These are phyloP conservation scores for Dothideomycetes sp. DNA, from an alignment of 2,329 filamentous ascomycete species.

Conservation along the genomic window DNA sequence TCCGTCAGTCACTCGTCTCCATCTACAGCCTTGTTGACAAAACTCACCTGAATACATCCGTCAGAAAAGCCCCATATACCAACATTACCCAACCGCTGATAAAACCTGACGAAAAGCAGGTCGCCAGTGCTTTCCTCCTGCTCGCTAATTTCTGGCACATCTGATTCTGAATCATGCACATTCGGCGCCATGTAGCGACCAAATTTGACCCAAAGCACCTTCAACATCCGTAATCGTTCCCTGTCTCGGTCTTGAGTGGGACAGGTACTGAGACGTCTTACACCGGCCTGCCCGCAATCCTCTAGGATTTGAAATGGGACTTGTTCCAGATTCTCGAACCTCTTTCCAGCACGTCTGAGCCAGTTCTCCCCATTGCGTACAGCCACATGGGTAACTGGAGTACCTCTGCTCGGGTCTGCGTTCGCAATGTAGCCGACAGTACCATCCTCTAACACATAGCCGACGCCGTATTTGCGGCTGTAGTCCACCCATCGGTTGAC, in stretches of 20 bases:
- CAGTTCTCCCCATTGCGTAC: slow-evolving; percentile 62
- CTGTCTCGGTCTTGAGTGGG: slow-evolving; percentile 17
- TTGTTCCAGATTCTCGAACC: slow-evolving; percentile 46
- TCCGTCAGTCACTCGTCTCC: slow-evolving; percentile 1
- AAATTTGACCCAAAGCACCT: slow-evolving; percentile 55
- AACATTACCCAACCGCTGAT: slow-evolving; percentile 70
- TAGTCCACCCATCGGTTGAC: slow-evolving; percentile 78
- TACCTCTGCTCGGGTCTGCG: slow-evolving; percentile 26
- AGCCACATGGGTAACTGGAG: slow-evolving; percentile 61
- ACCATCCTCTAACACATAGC: slow-evolving; percentile 73
- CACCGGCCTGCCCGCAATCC: slow-evolving; percentile 53
- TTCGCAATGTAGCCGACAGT: slow-evolving; percentile 58
- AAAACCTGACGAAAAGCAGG: slow-evolving; percentile 57
- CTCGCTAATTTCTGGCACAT: slow-evolving; percentile 17
- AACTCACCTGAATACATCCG: slow-evolving; percentile 60
- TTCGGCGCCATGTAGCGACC: slow-evolving; percentile 55
- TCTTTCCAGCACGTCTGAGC: slow-evolving; percentile 38
- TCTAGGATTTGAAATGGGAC: slow-evolving; percentile 60
- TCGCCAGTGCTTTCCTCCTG: slow-evolving; percentile 2
- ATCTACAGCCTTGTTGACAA: background rate
- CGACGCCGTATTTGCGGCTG: slow-evolving; percentile 74
- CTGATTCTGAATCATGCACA: slow-evolving; percentile 34
- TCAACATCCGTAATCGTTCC: slow-evolving; percentile 45
- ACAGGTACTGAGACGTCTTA: slow-evolving; percentile 26
- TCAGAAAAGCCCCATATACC: slow-evolving; percentile 74